Conservation (phyloP, 2,329 filamentous ascomycete species). For the Hypoxylon sp. region DNA sequence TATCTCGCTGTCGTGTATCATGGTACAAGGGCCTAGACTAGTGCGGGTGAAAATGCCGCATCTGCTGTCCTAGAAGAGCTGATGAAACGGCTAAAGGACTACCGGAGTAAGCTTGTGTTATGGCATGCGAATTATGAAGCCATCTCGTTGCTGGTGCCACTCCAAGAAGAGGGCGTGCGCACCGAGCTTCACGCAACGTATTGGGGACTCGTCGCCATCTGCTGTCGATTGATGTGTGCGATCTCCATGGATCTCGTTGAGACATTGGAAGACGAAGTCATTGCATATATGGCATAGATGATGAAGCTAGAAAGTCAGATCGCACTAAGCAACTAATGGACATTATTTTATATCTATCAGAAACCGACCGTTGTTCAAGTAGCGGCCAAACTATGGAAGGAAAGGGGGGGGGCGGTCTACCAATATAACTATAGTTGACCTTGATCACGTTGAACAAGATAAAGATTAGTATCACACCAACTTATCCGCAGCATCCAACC, state of each 20-base stretch:
- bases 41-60: neutral
- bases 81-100: neutral
- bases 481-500: neutral
- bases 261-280: constrained; percentile 1
- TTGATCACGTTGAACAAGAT: too few species aligned
- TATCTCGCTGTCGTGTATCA: constrained; percentile 1
- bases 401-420: too few species aligned
- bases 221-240: constrained; percentile 5
- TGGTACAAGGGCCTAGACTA: constrained; percentile 3
- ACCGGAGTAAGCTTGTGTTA: neutral
- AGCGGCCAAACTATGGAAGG: too few species aligned
- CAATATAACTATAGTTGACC: too few species aligned
- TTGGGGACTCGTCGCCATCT: constrained; percentile 3
- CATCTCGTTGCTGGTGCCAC: neutral
- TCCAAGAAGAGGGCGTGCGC: neutral
- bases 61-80: neutral
- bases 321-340: neutral
- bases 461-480: neutral
- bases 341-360: neutral
- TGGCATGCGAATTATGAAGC: neutral
- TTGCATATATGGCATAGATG: neutral
- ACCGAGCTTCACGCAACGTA: constrained; percentile 8
- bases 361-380: too few species aligned
- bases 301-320: constrained; percentile 1
- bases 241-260: constrained; percentile 7